Conservation (phyloP, 1,284 basidiomycete genomes). For the Erythrobasidium hasegawianum region DNA sequence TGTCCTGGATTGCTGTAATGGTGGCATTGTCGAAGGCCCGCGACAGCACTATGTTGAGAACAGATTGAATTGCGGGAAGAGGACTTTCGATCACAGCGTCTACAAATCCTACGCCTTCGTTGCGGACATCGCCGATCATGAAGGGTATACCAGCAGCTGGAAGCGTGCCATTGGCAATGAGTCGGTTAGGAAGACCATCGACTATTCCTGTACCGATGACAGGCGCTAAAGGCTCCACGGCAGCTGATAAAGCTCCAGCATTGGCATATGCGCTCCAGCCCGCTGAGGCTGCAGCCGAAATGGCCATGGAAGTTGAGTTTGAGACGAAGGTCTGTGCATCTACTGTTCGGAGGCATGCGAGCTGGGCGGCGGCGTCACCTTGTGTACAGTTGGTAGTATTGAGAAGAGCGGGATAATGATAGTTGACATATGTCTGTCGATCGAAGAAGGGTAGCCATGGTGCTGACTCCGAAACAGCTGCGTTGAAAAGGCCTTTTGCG, state of each 20-base stretch:
- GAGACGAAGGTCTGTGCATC: conserved; percentile 11
- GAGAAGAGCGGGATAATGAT: conserved; percentile 20
- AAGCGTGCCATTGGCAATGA: conserved; percentile 21
- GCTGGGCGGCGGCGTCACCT: conserved; percentile 6
- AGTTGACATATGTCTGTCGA: conserved; percentile 12
- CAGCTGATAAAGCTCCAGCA: conserved; percentile 10
- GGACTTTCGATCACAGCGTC: not conserved
- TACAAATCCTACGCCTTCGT: conserved; percentile 27
- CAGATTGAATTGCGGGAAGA: conserved; percentile 13
- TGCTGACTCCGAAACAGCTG: conserved; percentile 29
- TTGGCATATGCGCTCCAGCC: conserved; percentile 6
- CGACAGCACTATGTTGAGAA: conserved; percentile 11
- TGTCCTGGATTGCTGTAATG: conserved; percentile 7
- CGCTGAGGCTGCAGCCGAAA: not conserved
- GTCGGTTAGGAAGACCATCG: conserved; percentile 21
- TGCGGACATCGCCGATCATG: conserved; percentile 28
- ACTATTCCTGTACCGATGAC: conserved; percentile 33
- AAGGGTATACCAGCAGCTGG: conserved; percentile 22
- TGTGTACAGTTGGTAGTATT: conserved; percentile 26
- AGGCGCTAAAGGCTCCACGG: conserved; percentile 32
- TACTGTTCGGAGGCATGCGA: conserved; percentile 22
- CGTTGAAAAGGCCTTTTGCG: conserved; percentile 33
- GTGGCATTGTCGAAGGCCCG: conserved; percentile 16
- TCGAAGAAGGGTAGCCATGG: conserved; percentile 32
- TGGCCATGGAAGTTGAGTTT: not conserved